These are phyloP conservation scores for Penicillium sp. DNA, from an alignment of 2,329 filamentous ascomycete genomes.

Conservation along the genomic window DNA sequence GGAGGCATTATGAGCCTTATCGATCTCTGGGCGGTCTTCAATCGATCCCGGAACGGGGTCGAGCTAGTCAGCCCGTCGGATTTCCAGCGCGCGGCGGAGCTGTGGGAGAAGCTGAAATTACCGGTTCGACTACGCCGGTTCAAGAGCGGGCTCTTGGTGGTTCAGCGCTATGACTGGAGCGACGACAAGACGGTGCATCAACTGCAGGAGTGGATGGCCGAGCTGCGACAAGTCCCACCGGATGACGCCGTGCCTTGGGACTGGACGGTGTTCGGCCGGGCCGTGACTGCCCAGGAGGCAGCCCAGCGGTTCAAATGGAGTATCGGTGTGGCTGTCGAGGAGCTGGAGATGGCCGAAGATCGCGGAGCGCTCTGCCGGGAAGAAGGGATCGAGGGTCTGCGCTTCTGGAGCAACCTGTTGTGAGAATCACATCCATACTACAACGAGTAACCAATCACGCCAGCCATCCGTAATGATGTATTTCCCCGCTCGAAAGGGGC, in stretches of 20 bases:
- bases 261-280: slow-evolving; percentile 72
- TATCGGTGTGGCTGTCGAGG: slow-evolving; percentile 89
- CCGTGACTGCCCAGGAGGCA: slow-evolving; percentile 83
- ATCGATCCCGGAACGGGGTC: slow-evolving; percentile 85
- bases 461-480: too few relatives aligned
- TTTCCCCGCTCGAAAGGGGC: too few relatives aligned
- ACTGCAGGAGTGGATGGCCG: slow-evolving; percentile 72
- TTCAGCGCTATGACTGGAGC: slow-evolving; percentile 81
- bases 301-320: slow-evolving; percentile 95
- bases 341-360: slow-evolving; percentile 96
- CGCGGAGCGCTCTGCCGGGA: slow-evolving; percentile 83
- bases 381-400: slow-evolving; percentile 83
- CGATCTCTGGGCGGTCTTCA: slow-evolving; percentile 92
- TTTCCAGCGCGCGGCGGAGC: slow-evolving; percentile 80
- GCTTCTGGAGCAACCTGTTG: slow-evolving; percentile 82
- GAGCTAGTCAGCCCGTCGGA: slow-evolving; percentile 90
- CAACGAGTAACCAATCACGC: too few relatives aligned
- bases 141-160: slow-evolving; percentile 89
- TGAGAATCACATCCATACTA: slow-evolving; percentile 1
- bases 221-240: slow-evolving; percentile 65
- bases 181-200: slow-evolving; percentile 84
- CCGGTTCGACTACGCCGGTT: slow-evolving; percentile 85
- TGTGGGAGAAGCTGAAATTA: slow-evolving; percentile 84
- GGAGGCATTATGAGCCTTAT: slow-evolving; percentile 88
- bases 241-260: slow-evolving; percentile 69